Evolutionary conservation across 2,329 filamentous ascomycete species (phyloP).

Genomic region (Ceratocystiopsis sp.): DNA sequence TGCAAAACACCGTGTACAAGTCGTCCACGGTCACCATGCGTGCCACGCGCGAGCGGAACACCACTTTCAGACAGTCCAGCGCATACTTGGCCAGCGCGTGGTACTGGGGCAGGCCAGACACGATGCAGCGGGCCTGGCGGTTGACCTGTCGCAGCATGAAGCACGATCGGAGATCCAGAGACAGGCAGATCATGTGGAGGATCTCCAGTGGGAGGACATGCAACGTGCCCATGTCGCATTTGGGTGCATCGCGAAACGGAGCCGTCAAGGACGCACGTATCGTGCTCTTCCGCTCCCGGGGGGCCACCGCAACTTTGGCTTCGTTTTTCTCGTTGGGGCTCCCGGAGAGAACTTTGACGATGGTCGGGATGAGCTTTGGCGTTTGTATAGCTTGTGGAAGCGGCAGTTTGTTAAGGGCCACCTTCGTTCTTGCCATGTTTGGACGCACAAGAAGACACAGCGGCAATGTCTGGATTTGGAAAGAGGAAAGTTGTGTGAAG

Average conservation of each 20-base stretch:
- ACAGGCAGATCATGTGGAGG: not conserved
- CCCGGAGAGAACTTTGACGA: no score
- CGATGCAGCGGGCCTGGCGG: not conserved
- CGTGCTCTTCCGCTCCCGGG: no score
- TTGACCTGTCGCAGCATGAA: conserved; percentile 3
- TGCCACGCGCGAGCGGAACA: conserved; percentile 1
- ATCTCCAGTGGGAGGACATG: conserved; percentile 1
- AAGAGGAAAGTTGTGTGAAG: no score
- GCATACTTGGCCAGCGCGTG: not conserved
- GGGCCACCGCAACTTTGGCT: no score
- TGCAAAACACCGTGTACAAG: conserved; percentile 1
- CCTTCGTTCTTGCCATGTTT: no score
- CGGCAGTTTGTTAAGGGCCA: no score
- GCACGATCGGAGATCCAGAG: conserved; percentile 1
- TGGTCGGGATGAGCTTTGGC: no score
- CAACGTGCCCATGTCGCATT: not conserved
- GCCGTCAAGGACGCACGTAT: not conserved
- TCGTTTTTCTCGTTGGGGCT: no score
- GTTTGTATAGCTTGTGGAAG: no score
- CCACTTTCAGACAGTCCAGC: conserved; percentile 1
- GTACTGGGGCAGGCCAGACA: conserved; percentile 1
- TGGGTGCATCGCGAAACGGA: not conserved
- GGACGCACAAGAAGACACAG: no score
- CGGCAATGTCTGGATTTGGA: no score
- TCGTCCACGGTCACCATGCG: conserved; percentile 1